These are phyloP conservation scores for Hypocrella siamensis DNA, from an alignment of 2,329 filamentous ascomycete genomes.

Conservation along the genomic window DNA sequence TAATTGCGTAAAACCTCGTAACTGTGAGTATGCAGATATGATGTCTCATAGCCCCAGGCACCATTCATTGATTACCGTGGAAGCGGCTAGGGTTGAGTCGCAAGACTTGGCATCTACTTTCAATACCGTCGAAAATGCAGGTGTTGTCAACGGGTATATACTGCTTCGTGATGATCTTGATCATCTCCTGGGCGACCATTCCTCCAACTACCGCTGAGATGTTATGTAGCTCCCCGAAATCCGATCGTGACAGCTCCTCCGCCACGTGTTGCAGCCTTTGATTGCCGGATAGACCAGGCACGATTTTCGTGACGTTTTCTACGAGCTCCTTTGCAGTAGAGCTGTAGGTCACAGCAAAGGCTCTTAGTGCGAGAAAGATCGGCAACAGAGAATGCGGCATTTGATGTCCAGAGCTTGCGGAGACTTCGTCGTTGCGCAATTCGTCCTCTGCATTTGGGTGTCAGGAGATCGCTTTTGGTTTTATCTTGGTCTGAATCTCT, in stretches of 20 bases:
- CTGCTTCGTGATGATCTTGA: slow-evolving; percentile 71
- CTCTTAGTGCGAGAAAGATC: slow-evolving; percentile 51
- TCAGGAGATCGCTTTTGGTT: too few relatives aligned
- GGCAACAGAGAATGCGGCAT: slow-evolving; percentile 46
- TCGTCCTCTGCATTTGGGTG: slow-evolving; percentile 32
- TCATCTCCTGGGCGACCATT: slow-evolving; percentile 90
- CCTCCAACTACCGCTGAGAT: slow-evolving; percentile 77
- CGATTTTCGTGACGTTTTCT: slow-evolving; percentile 22
- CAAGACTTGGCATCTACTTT: slow-evolving; percentile 43
- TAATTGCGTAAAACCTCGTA: too few relatives aligned
- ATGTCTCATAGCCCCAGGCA: too few relatives aligned
- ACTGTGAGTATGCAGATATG: too few relatives aligned
- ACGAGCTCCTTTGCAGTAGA: slow-evolving; percentile 39
- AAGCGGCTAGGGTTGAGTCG: too few relatives aligned
- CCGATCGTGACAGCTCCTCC: slow-evolving; percentile 58
- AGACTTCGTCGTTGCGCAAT: slow-evolving; percentile 36
- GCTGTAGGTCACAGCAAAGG: slow-evolving; percentile 29
- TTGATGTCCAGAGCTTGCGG: slow-evolving; percentile 27
- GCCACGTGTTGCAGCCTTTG: slow-evolving; percentile 37
- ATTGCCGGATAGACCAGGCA: slow-evolving; percentile 31
- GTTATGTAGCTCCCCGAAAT: slow-evolving; percentile 81
- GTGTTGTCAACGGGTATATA: slow-evolving; percentile 58
- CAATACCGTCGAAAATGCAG: slow-evolving; percentile 54
- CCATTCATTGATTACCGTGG: too few relatives aligned
- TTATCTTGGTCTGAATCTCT: too few relatives aligned